phyloP scores from a whole-genome alignment of 169 alveolate genomes.

The Plasmodium knowlesi region DNA sequence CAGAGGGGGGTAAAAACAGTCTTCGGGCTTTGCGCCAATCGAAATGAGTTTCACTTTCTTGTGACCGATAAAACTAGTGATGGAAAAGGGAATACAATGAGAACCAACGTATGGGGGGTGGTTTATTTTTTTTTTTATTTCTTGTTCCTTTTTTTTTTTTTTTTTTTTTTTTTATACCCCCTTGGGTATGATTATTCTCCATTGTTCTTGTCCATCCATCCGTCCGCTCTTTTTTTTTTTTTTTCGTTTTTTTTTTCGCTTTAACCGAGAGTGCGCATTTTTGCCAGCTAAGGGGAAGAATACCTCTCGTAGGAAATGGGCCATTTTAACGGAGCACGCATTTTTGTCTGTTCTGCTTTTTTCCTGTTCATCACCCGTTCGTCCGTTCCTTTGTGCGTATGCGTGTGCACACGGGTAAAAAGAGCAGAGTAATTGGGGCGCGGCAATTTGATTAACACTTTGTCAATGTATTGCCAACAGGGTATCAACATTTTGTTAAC shows the following conservation, averaged over 20 bases:
- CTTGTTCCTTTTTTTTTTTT: neutral
- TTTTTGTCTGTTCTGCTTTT: slow-evolving; percentile 7
- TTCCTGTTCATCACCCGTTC: neutral
- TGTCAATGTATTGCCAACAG: neutral
- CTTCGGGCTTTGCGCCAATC: neutral
- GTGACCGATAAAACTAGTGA: neutral
- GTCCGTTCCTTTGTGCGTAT: slow-evolving; percentile 21
- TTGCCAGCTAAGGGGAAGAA: neutral
- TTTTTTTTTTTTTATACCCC: neutral
- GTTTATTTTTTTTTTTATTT: neutral
- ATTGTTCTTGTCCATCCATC: neutral
- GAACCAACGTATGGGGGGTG: neutral
- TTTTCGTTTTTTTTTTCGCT: slow-evolving; percentile 5
- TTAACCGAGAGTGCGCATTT: neutral
- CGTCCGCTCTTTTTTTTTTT: neutral
- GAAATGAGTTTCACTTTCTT: neutral
- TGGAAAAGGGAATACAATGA: neutral
- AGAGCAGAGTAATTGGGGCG: neutral
- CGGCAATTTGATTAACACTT: neutral
- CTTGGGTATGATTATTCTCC: neutral
- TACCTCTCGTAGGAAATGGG: neutral
- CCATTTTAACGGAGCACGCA: neutral
- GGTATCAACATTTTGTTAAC: neutral
- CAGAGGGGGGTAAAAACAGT: neutral
- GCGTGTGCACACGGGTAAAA: slow-evolving; percentile 18